Evolutionary conservation across 768 basidiomycete species (phyloP).

Genomic region (Saitozyma sp.): DNA sequence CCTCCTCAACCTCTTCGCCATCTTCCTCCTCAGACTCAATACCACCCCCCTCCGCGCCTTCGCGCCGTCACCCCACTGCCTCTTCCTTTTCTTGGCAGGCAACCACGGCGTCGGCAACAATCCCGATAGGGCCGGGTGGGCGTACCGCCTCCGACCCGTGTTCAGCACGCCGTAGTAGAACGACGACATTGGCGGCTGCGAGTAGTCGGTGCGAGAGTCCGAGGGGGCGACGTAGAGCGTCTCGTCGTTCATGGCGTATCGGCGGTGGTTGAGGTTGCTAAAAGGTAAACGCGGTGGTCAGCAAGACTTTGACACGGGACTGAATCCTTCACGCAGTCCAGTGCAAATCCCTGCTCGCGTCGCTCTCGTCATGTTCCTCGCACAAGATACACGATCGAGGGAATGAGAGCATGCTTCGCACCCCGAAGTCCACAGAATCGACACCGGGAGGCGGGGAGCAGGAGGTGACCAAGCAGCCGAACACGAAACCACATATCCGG

Average conservation of each 20-base stretch:
- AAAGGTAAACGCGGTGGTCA: constrained; percentile 2
- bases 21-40: constrained; percentile 35
- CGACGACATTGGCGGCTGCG: constrained; percentile 94
- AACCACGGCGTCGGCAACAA: constrained; percentile 92
- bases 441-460: neutral
- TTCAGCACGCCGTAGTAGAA: constrained; percentile 92
- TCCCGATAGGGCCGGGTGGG: constrained; percentile 92
- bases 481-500: too few relatives aligned
- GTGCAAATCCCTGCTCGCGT: too few relatives aligned
- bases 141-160: constrained; percentile 91
- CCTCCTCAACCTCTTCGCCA: constrained; percentile 26
- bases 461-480: too few relatives aligned
- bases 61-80: constrained; percentile 61
- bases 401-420: too few relatives aligned
- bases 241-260: constrained; percentile 92
- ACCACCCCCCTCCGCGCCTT: constrained; percentile 31
- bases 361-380: too few relatives aligned
- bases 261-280: constrained; percentile 74
- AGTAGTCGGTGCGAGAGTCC: constrained; percentile 88
- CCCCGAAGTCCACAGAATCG: neutral
- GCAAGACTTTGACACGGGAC: neutral
- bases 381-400: too few relatives aligned
- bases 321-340: too few relatives aligned
- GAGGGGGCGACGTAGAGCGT: constrained; percentile 93
- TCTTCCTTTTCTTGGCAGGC: constrained; percentile 79